phyloP scores from a whole-genome alignment of 768 basidiomycete genomes.

The Lactarius indigo region DNA sequence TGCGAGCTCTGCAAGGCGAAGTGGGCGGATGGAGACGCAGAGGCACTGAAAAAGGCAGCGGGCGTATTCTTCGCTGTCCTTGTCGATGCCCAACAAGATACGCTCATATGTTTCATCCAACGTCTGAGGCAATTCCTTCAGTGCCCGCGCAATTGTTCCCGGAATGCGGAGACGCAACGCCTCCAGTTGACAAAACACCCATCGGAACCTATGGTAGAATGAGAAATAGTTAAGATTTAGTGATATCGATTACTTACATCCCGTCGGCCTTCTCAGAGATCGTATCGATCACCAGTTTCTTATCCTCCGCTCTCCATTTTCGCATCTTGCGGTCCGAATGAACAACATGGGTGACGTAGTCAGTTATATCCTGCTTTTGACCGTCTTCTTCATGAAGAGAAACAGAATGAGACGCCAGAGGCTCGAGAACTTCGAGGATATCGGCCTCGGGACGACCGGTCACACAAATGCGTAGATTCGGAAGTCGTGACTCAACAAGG shows the following conservation, averaged over 20 bases:
- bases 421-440: background rate
- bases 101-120: background rate
- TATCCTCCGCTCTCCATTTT: background rate
- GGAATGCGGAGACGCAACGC: background rate
- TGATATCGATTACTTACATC: background rate
- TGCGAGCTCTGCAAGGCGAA: slow-evolving; percentile 10
- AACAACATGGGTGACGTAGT: background rate
- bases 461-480: background rate
- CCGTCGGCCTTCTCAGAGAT: background rate
- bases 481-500: background rate
- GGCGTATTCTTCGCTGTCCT: background rate
- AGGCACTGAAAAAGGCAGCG: slow-evolving; percentile 1
- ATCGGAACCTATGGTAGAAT: background rate
- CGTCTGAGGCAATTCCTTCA: background rate
- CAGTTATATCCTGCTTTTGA: background rate
- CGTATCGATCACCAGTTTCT: background rate
- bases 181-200: slow-evolving; percentile 3
- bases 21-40: background rate
- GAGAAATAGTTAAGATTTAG: background rate
- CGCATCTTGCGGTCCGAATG: background rate
- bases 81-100: background rate
- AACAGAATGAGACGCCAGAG: background rate
- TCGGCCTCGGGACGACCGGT: slow-evolving; percentile 6
- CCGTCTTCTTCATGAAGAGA: background rate
- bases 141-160: background rate